Base-by-base conservation (phyloP, 1,139 yeast genomes). In the Martiniozyma asiatica region DNA sequence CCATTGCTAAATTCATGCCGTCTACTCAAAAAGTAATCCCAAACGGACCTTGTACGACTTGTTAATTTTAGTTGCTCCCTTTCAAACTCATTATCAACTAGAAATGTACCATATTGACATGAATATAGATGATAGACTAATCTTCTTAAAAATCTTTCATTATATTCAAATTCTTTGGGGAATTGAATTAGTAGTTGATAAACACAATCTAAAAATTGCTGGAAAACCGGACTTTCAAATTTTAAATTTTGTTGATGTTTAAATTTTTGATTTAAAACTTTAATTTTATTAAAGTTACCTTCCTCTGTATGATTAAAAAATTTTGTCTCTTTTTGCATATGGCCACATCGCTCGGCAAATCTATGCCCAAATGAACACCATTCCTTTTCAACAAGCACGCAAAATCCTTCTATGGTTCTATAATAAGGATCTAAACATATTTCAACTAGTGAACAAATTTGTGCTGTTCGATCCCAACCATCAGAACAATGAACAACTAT, bases 401-500 rank as follows among this genome's bases (percentile, higher is more conserved):
- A 78, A 46, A 89, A 84, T 2, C 98, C 98, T 36, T 81, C 77
- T 7, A 81, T 44, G 0, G 98, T 85, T 41, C 98, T 65, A 53
- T 68, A 89, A 49, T 69, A 84, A 0, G 97, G 97, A 52, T 92
- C 98, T 14, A 87, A 61, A 48, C 94, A 82, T 6, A 92, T 57
- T 53, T 89, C 93, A 25, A 87, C 73, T 36, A 89, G 57, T 4
- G 95, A 79, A 8, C 87, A 69, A 1, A 87, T 70, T 49, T 89
- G 97, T 0, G 96, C 73, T 0, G 98, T 92, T 36, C 98, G 63
- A 51, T 89, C 98, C 98, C 98, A 89, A 1, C 98, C 98, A 57
- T 89, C 98, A 0, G 96, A 85, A 50, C 98, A 89, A 55, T 89
- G 98, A 8, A 92, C 68, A 6, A 89, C 51, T 6, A 89, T 70